These are phyloP conservation scores for Musa troglodytarum DNA, from an alignment of 176 grass and related monocot species.

Conservation along the genomic window DNA sequence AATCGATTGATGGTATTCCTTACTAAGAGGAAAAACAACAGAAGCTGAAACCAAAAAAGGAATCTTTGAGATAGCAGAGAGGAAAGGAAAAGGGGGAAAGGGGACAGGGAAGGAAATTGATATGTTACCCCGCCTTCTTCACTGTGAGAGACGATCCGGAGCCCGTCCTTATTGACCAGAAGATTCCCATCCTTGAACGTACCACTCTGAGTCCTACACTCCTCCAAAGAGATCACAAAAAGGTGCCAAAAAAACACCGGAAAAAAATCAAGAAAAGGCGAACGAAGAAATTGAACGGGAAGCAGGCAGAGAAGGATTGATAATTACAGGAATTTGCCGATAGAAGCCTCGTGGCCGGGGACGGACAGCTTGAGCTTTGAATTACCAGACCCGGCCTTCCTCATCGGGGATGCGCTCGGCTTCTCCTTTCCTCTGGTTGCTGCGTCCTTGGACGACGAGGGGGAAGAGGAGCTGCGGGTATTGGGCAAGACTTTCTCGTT, in stretches of 20 bases:
- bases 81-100: neutral
- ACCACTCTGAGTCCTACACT: slow-evolving; percentile 77
- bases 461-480: neutral
- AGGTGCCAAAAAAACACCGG: neutral
- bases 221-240: neutral
- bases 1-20: neutral
- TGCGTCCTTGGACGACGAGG: neutral
- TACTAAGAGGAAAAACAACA: neutral
- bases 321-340: slow-evolving; percentile 74
- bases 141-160: slow-evolving; percentile 77
- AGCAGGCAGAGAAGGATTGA: neutral
- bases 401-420: neutral
- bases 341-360: slow-evolving; percentile 50
- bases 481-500: neutral
- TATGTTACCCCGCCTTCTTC: slow-evolving; percentile 69
- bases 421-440: neutral
- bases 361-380: slow-evolving; percentile 33
- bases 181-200: slow-evolving; percentile 95
- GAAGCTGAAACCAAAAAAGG: neutral
- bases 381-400: neutral
- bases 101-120: neutral
- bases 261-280: neutral
- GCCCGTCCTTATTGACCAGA: slow-evolving; percentile 92
- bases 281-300: slow-evolving; percentile 7
- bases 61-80: neutral